These are phyloP conservation scores for Kwoniella botswanensis DNA, from an alignment of 768 basidiomycete genomes.

Conservation along the genomic window DNA sequence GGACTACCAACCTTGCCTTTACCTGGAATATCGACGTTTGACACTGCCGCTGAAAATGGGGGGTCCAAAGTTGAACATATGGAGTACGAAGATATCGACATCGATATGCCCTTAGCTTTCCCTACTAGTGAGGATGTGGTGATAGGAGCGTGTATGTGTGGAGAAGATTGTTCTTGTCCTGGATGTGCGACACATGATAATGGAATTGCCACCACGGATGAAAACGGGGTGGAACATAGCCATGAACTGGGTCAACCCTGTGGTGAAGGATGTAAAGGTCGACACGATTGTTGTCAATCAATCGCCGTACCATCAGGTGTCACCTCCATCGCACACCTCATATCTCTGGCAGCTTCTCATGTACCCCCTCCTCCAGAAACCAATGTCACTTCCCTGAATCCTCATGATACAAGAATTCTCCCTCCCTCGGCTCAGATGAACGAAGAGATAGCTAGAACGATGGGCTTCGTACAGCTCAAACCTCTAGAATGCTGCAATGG, in stretches of 20 bases:
- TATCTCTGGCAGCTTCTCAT: conserved; percentile 47
- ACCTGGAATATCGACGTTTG: conserved; percentile 48
- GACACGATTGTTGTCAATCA: conserved; percentile 47
- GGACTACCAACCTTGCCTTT: conserved; percentile 41
- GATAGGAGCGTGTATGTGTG: conserved; percentile 57
- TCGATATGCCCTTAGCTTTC: conserved; percentile 42
- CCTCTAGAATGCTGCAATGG: conserved; percentile 58
- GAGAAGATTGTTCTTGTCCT: conserved; percentile 56
- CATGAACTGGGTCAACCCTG: conserved; percentile 19
- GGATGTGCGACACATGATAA: conserved; percentile 54
- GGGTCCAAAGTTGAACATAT: conserved; percentile 39
- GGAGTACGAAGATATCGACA: conserved; percentile 46
- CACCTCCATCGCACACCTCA: conserved; percentile 50
- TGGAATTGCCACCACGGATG: background rate
- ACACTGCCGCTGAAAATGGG: conserved; percentile 37
- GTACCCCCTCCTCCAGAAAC: conserved; percentile 40
- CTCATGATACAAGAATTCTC: conserved; percentile 47
- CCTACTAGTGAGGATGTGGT: conserved; percentile 47
- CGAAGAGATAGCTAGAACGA: conserved; percentile 41
- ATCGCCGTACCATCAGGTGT: conserved; percentile 49
- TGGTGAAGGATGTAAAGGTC: conserved; percentile 42
- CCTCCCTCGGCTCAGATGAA: conserved; percentile 43
- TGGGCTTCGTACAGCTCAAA: conserved; percentile 52
- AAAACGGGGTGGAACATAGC: conserved; percentile 15
- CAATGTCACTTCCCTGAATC: conserved; percentile 29